Base-by-base conservation (phyloP, 148 eudicot genomes). In the Arbutus unedo region DNA sequence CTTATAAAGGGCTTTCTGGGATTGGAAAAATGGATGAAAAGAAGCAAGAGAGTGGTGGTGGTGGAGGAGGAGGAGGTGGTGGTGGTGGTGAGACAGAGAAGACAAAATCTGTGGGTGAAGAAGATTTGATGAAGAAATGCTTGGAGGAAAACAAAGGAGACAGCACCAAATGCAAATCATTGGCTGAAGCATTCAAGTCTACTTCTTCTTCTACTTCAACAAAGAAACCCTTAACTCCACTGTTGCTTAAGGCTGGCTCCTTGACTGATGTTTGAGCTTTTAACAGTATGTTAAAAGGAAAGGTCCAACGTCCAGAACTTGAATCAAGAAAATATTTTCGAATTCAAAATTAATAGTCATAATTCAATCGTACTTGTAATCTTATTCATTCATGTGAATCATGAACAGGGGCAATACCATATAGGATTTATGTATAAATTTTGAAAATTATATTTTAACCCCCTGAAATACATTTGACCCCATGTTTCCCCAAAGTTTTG, bases 101-200 rank as follows among this genome's bases (percentile, higher is more conserved):
- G 74, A 85, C 83, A 44, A 62, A 81, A 21, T 7, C 71, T 16
- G 41, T 53, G 10, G 80, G 60, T 10, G 82, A 82, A 6, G 47
- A 75, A n/a, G 38, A 31, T 31, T 87, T 81, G 51, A 9, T 86
- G 70, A 88, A 78, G 79, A 90, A 87, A 82, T 88, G 90, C 68
- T 83, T 87, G 88, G 89, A 88, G 86, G 83, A 85, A 19, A 85
- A 90, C 80, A 80, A 87, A 49, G 92, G 90, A 47, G 90, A 90
- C 79, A 80, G 68, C 14, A 68, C 48, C 76, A 90, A 90, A 78
- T 90, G 92, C 81, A 87, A 88, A 55, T 82, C 89, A 55, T 64
- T 83, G 82, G 31, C 84, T 78, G 85, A 87, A 55, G 89, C 89
- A 44, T 86, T 90, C 70, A 84, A 81, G 53, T 85, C 78, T 23